Conservation (phyloP, 75 land plant species). For the Cryptomeria japonica region DNA sequence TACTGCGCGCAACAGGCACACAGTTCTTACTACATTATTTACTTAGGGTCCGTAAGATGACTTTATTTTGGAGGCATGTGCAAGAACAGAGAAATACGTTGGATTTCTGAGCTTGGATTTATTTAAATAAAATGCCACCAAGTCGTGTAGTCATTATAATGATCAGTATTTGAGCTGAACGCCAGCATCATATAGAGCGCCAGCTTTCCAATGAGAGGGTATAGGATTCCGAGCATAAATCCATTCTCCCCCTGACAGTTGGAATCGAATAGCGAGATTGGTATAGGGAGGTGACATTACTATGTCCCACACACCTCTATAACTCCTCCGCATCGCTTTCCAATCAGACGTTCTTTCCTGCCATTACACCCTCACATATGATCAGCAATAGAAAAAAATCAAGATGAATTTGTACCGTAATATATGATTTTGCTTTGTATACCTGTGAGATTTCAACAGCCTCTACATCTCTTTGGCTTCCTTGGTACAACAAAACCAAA, state of each 20-base stretch:
- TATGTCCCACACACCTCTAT: background rate
- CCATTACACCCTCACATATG: background rate
- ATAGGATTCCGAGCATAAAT: background rate
- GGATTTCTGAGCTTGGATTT: no score
- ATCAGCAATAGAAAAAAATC: no score
- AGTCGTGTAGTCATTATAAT: no score
- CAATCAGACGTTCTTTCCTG: background rate
- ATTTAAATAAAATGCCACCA: no score
- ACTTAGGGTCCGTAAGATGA: no score
- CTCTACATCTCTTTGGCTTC: constrained; percentile 28
- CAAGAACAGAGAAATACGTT: no score
- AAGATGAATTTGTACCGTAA: no score
- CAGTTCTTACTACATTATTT: no score
- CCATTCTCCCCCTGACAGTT: background rate
- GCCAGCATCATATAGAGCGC: background rate
- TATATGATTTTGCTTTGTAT: background rate
- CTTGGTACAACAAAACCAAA: constrained; percentile 25
- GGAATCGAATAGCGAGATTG: background rate
- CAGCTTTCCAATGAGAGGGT: background rate
- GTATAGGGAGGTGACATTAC: background rate
- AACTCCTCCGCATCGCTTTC: background rate
- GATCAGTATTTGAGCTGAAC: background rate
- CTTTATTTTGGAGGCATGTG: no score
- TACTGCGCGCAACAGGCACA: no score
- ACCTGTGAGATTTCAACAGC: constrained; percentile 42